Evolutionary conservation across 2,329 filamentous ascomycete species (phyloP).

Genomic region (Fusarium longipes): DNA sequence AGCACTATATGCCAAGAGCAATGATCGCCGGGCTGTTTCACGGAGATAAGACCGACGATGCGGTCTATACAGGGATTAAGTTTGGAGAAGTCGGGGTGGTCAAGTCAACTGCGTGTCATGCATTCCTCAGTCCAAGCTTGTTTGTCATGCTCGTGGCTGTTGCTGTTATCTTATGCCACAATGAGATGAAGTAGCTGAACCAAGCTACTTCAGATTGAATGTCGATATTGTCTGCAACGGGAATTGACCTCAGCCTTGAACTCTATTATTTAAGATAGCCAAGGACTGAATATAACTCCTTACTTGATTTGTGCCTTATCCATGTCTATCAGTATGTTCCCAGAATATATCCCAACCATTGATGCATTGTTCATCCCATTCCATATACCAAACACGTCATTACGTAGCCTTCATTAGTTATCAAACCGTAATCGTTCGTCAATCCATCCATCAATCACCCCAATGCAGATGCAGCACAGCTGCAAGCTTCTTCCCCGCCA

Average conservation of each 20-base stretch:
- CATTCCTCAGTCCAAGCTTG: conserved; percentile 6
- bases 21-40: conserved; percentile 3
- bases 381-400: conserved; percentile 26
- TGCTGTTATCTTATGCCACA: not conserved
- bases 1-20: conserved; percentile 12
- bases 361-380: conserved; percentile 4
- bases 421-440: conserved; percentile 41
- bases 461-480: conserved; percentile 27
- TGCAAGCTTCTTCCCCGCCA: conserved; percentile 14
- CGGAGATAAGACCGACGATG: not conserved
- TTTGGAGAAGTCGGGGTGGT: conserved; percentile 34
- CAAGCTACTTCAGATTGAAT: not conserved
- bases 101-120: conserved; percentile 7
- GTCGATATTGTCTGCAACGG: not conserved
- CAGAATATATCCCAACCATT: conserved; percentile 3
- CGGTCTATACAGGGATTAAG: conserved; percentile 22
- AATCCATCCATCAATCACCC: conserved; percentile 4
- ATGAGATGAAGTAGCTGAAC: not conserved
- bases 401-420: conserved; percentile 38
- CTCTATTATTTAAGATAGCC: not conserved
- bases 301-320: conserved; percentile 10
- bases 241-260: not conserved
- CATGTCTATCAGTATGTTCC: conserved; percentile 21
- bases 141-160: not conserved
- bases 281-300: conserved; percentile 6